phyloP scores from a whole-genome alignment of 2,329 filamentous ascomycete genomes.

The Fusarium xyrophilum region DNA sequence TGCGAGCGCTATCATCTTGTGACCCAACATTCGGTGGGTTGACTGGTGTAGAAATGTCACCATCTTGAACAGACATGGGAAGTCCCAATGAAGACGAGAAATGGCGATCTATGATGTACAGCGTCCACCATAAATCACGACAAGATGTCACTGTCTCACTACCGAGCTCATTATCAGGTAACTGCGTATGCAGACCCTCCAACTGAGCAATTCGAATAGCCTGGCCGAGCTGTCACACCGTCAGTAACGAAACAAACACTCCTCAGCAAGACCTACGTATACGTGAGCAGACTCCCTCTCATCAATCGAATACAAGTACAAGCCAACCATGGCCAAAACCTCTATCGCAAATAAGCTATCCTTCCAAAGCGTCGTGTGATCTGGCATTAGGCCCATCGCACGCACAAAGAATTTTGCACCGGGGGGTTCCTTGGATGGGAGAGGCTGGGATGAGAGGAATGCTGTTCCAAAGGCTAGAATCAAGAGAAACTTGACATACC shows the following conservation, averaged over 20 bases:
- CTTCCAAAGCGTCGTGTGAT: constrained; percentile 45
- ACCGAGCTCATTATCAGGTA: constrained; percentile 48
- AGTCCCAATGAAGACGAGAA: constrained; percentile 50
- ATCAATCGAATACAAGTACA: constrained; percentile 51
- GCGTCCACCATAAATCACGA: constrained; percentile 51
- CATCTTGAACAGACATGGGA: constrained; percentile 49
- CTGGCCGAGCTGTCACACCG: constrained; percentile 44
- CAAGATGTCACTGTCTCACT: constrained; percentile 43
- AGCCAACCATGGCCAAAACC: constrained; percentile 45
- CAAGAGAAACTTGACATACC: constrained; percentile 60
- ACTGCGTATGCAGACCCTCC: constrained; percentile 50
- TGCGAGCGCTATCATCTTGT: constrained; percentile 42
- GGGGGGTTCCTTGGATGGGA: constrained; percentile 44
- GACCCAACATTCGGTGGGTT: constrained; percentile 40
- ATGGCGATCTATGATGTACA: constrained; percentile 51
- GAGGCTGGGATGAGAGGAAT: constrained; percentile 29
- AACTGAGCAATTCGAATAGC: constrained; percentile 52
- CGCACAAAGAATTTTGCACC: constrained; percentile 45
- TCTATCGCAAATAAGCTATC: constrained; percentile 50
- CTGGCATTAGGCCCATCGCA: constrained; percentile 49
- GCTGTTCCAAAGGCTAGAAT: constrained; percentile 52
- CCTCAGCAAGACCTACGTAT: constrained; percentile 30
- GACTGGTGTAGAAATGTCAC: constrained; percentile 48
- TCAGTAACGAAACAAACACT: background rate
- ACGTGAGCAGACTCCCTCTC: constrained; percentile 46